phyloP scores from a whole-genome alignment of 805 yeast genomes.

The Wickerhamomyces queroliae region DNA sequence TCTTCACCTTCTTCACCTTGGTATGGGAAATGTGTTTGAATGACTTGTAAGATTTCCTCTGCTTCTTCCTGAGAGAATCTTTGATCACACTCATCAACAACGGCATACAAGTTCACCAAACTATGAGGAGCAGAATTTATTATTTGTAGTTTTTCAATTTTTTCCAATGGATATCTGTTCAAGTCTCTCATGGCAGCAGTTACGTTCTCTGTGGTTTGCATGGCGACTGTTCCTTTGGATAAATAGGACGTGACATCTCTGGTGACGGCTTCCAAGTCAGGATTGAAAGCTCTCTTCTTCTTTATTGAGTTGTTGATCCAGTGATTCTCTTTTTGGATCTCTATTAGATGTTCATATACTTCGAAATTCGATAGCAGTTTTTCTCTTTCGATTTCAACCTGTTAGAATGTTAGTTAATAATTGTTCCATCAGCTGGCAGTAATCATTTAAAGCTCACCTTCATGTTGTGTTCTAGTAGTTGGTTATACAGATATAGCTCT shows the following conservation, averaged over 20 bases:
- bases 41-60: conserved; percentile 49
- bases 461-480: no score
- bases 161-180: conserved; percentile 51
- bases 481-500: no score
- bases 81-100: conserved; percentile 90
- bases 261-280: conserved; percentile 29
- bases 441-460: neutral
- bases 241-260: conserved; percentile 23
- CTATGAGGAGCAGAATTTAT: conserved; percentile 76
- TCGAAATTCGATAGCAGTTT: conserved; percentile 54
- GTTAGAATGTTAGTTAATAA: neutral
- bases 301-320: conserved; percentile 24
- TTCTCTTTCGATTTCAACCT: conserved; percentile 41
- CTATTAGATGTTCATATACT: conserved; percentile 42
- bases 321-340: conserved; percentile 30
- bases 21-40: conserved; percentile 47
- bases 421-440: no score
- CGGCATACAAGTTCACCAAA: conserved; percentile 69
- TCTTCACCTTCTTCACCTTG: conserved; percentile 6
- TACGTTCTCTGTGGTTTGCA: conserved; percentile 23
- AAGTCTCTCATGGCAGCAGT: conserved; percentile 24
- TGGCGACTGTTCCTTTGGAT: conserved; percentile 9
- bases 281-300: conserved; percentile 24
- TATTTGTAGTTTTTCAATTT: conserved; percentile 80
- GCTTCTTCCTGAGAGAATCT: conserved; percentile 69